Base-by-base conservation (phyloP, 2,329 filamentous ascomycete species). In the Tolypocladium pustulatum region DNA sequence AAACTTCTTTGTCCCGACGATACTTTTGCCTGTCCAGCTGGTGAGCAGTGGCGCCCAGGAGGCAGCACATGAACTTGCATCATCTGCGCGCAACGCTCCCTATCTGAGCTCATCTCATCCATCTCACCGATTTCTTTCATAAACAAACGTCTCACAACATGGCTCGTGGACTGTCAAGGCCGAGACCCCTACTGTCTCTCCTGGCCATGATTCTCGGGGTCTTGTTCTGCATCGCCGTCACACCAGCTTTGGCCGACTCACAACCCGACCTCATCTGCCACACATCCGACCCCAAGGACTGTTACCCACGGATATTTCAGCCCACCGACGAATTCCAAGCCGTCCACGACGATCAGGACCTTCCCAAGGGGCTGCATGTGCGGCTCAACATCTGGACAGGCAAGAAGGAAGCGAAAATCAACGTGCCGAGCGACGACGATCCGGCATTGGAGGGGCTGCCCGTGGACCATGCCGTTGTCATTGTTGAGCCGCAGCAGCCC, bases 311-410 rank as follows among this genome's bases (percentile, higher is more conserved):
- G 54, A 62, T 86, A 2, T 89, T 89, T 61, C 75, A 81, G 58
- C 76, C 86, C 1, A 89, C 85, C 1, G 73, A 85, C 54, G 78
- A 87, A 59, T 89, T 89, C 63, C 84, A 87, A 68, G 66, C 72
- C 9, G 77, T 89, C 46, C 82, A 78, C 60, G 78, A 83, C 40
- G 86, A 87, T 64, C 86, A 89, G 68, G 80, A 87, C 41, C 67
- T 89, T 4, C 86, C 86, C 1, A 72, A 77, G 0, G 86, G 86
- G 7, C 77, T 89, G 5, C 86, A 89, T 67, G 78, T 89, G 56
- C 81, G 85, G 43, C 71, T 89, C 58, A 82, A 89, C 66, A 77
- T 89, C 54, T 77, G 78, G 64, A 85, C 84, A 0, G 86, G 86
- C 27, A 65, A 77, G 63, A 86, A 83, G 63, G 84, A 88, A 68